Evolutionary conservation across 495 filamentous ascomycete species (phyloP), one percentile per base, ranked within the genome.

Genomic region (Alectoria sarmentosa): DNA sequence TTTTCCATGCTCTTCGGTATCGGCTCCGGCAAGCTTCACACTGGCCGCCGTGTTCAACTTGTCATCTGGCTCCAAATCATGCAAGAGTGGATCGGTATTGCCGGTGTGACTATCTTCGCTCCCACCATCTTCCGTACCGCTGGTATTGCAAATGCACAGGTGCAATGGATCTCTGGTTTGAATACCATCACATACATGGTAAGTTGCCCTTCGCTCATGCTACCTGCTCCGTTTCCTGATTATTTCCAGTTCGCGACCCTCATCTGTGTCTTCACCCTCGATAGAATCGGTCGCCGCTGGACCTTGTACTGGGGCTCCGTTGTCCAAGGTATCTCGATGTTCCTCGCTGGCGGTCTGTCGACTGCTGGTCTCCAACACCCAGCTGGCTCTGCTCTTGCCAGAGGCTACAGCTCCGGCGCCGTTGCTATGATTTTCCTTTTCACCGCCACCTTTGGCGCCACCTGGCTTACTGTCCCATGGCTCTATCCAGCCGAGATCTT

Each of bases 1-100:
- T 70, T 80, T 13, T 71, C 79, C 3, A 89, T 89, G 86, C 72
- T 88, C 13, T 85, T 86, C 65, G 86, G 86, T 17, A 79, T 81
- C 60, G 82, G 81, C 52, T 83, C 80, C 0, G 85, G 85, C 0
- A 83, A 87, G 46, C 71, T 89, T 30, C 86, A 89, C 65, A 84
- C 84, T 15, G 86, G 80, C 5, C 78, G 87, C 4, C 79, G 87
- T 11, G 85, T 88, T 32, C 86, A 89, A 69, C 77, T 89, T 15
- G 85, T 88, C 23, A 79, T 90, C 52, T 90, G 86, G 86, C 73
- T 89, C 14, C 84, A 89, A 73, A 88, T 90, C 54, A 82, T 90
- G 74, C 86, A 88, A 67, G 86, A 88, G 70, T 90, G 86, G 86
- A 80, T 86, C 67, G 87, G 88, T 28, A 89, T 90, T 70, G 86